Percentiles rank a stretch among this genome's conserved stretches.
Evolutionary conservation across 2,329 filamentous ascomycete species (phyloP).

Genomic region (Penicillium oxalicum): DNA sequence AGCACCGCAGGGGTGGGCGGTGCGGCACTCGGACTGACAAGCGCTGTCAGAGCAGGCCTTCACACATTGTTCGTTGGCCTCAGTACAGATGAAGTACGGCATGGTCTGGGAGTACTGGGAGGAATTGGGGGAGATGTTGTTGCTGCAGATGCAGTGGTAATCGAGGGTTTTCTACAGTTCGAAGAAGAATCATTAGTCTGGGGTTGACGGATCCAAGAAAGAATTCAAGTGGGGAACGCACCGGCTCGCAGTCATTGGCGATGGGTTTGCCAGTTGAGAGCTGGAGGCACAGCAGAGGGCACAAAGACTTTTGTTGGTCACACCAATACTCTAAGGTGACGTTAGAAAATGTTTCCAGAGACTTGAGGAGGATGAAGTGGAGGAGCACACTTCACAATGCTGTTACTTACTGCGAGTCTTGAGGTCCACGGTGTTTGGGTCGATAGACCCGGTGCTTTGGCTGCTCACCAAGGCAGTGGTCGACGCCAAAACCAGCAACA

Average conservation of each 20-base stretch:
- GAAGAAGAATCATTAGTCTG: background rate
- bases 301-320: conserved; percentile 35
- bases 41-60: conserved; percentile 43
- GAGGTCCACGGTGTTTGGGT: conserved; percentile 32
- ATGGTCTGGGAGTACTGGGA: conserved; percentile 58
- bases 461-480: conserved; percentile 27
- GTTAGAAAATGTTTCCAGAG: conserved; percentile 2
- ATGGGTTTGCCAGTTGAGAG: conserved; percentile 29
- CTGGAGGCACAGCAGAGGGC: conserved; percentile 43
- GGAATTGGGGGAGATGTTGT: conserved; percentile 51
- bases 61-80: conserved; percentile 53
- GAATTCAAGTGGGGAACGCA: conserved; percentile 16
- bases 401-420: conserved; percentile 31
- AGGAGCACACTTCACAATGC: background rate
- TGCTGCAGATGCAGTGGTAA: conserved; percentile 53
- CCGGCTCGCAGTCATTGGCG: conserved; percentile 38
- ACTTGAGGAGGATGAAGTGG: background rate
- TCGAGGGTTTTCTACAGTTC: conserved; percentile 39
- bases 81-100: conserved; percentile 57
- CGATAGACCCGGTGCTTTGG: conserved; percentile 29
- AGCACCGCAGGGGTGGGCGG: conserved; percentile 57
- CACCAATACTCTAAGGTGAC: conserved; percentile 38
- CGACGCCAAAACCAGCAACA: conserved; percentile 29
- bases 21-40: conserved; percentile 49
- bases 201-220: background rate